A percentile compares a stretch with the other conserved stretches of the same genome.
phyloP scores from a whole-genome alignment of 192 early-diverging fungal genomes.

The Backusella mclennaniae region DNA sequence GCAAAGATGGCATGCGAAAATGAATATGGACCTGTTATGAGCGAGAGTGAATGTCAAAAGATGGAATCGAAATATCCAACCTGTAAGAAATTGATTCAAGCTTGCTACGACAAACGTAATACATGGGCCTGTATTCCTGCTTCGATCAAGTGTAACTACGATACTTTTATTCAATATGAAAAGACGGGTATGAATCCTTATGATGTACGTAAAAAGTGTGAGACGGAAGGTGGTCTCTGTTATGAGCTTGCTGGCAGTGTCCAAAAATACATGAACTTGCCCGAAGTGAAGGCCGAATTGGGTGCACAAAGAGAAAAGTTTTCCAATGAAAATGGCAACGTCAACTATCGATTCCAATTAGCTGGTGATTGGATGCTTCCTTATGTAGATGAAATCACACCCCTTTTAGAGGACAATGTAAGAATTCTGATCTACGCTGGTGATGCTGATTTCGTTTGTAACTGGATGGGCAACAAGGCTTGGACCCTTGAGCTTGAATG shows the following conservation, averaged over 20 bases:
- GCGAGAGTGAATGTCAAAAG: constrained; percentile 65
- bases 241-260: constrained; percentile 87
- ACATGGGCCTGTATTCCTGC: constrained; percentile 84
- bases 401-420: constrained; percentile 82
- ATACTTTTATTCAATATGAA: constrained; percentile 75
- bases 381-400: constrained; percentile 61
- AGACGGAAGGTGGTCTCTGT: constrained; percentile 75
- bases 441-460: constrained; percentile 43
- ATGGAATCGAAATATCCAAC: constrained; percentile 80
- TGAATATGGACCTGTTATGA: constrained; percentile 80
- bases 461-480: constrained; percentile 78
- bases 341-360: constrained; percentile 78
- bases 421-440: constrained; percentile 87
- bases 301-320: constrained; percentile 73
- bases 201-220: constrained; percentile 62
- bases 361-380: constrained; percentile 90
- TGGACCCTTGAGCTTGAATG: constrained; percentile 89
- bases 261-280: constrained; percentile 77
- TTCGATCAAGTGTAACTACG: constrained; percentile 84
- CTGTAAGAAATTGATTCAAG: constrained; percentile 78
- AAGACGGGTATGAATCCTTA: constrained; percentile 88
- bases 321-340: constrained; percentile 75
- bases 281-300: constrained; percentile 77
- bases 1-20: constrained; percentile 79
- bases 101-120: constrained; percentile 87